Evolutionary conservation across 2,329 filamentous ascomycete genomes (phyloP), one percentile per base, ranked within the genome.

Genomic region (Pseudogymnoascus sp.): DNA sequence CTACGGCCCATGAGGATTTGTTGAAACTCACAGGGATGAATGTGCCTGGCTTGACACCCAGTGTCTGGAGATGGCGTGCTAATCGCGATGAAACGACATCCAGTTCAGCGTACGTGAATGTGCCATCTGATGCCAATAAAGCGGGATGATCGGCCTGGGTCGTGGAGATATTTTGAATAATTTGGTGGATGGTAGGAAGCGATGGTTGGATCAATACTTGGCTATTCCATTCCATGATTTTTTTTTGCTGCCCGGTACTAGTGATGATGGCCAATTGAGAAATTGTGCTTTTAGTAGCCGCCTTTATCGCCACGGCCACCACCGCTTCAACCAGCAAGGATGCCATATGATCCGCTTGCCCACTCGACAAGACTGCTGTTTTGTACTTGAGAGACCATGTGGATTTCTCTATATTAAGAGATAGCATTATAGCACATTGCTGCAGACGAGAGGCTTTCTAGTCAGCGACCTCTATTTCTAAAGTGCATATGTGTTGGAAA

Each of bases 21-120:
- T 70, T 65, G 36, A 67, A 68, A 38, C 61, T 67, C 1, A 70
- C 35, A 9, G 65, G 65, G 8, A 71, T 65, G 2, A 66, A 17
- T 5, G n/a, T 42, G 12, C 62, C 65, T 9, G 48, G 58, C 12
- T 13, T 9, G 33, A 68, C 61, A 15, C 64, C 65, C 48, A 63
- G 39, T 4, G 41, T 29, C 13, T 42, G n/a, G 10, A 65, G 48
- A 36, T 61, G 29, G 6, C 25, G 17, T 2, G 69, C 67, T 4
- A 71, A 36, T 7, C 35, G 48, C 15, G 38, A 41, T 1, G 65
- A 63, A 13, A 39, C 15, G 5, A 55, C 17, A 29, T 68, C 61
- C 21, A 69, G 36, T 15, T 65, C 41, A 6, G 58, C 38, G 29
- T 68, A 69, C 2, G 66, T 67, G 8, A 67, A 63, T 12, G 59